Percentiles rank a stretch among this genome's conserved stretches.
Evolutionary conservation across 1,139 yeast genomes (phyloP).

Genomic region (Hansenula anomala): DNA sequence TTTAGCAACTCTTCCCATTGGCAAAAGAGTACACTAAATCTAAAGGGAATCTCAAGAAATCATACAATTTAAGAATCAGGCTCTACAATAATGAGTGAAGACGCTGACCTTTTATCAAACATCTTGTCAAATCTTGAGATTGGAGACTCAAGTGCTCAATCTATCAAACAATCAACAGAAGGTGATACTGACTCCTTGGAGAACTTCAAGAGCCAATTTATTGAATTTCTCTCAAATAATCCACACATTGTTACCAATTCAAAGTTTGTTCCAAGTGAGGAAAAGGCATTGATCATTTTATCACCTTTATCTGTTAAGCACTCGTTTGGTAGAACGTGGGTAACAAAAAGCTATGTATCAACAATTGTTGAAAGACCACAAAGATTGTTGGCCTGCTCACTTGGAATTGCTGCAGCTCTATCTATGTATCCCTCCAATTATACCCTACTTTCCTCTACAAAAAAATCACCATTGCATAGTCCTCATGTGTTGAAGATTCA

Average conservation of each 20-base stretch:
- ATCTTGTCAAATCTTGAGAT: slow-evolving; percentile 17
- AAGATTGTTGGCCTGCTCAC: slow-evolving; percentile 65
- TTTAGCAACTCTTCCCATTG: not conserved
- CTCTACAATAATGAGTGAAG: slow-evolving; percentile 3
- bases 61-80: too few relatives aligned
- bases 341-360: slow-evolving; percentile 57
- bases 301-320: slow-evolving; percentile 64
- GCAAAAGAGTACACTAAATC: too few relatives aligned
- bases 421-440: slow-evolving; percentile 64
- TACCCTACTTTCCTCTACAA: slow-evolving; percentile 44
- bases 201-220: slow-evolving; percentile 38
- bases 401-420: slow-evolving; percentile 76
- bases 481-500: slow-evolving; percentile 72
- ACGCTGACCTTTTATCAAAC: slow-evolving; percentile 11
- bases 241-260: slow-evolving; percentile 48
- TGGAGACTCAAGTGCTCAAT: slow-evolving; percentile 9
- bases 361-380: slow-evolving; percentile 86
- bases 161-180: not conserved
- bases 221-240: slow-evolving; percentile 45
- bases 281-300: slow-evolving; percentile 28
- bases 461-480: slow-evolving; percentile 41
- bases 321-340: slow-evolving; percentile 75
- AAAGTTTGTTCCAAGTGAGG: slow-evolving; percentile 33
- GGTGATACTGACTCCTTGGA: slow-evolving; percentile 26
- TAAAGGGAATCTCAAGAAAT: too few relatives aligned